Percentiles rank a stretch among this genome's conserved stretches.
These are phyloP conservation scores for Ceratocystis cubensis DNA, from an alignment of 2,329 filamentous ascomycete species.

Conservation along the genomic window DNA sequence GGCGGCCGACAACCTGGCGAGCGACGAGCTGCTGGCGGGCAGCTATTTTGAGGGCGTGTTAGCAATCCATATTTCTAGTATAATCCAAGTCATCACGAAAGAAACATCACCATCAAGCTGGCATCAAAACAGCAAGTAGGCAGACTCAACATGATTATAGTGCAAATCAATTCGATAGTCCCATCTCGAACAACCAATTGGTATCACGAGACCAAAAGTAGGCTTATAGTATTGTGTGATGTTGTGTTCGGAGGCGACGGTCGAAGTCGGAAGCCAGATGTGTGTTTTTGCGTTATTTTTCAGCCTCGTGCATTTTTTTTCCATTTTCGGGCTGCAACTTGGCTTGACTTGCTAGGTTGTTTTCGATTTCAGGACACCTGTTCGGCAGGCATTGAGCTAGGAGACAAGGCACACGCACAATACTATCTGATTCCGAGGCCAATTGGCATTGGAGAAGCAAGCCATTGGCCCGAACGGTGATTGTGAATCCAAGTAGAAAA, in stretches of 20 bases:
- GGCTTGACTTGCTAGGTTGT: conserved; percentile 7
- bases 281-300: conserved; percentile 16
- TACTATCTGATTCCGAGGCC: conserved; percentile 5
- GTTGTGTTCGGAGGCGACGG: background rate
- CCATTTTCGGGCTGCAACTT: background rate
- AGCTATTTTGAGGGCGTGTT: conserved; percentile 17
- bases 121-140: background rate
- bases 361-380: conserved; percentile 17
- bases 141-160: background rate
- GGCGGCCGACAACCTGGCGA: conserved; percentile 45
- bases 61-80: conserved; percentile 9
- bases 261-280: background rate
- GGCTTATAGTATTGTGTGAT: background rate
- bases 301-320: background rate
- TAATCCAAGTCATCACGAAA: background rate
- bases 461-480: conserved; percentile 12
- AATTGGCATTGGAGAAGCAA: background rate
- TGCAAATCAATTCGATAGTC: background rate
- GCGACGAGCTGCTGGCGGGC: conserved; percentile 21
- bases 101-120: background rate
- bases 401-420: background rate
- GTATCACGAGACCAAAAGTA: background rate
- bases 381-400: conserved; percentile 12
- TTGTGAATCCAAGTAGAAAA: background rate
- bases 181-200: conserved; percentile 15